Percentiles rank a stretch among this genome's conserved stretches.
These are phyloP conservation scores for Basidiobolus meristosporus DNA, from an alignment of 371 early-diverging fungal species.

Conservation along the genomic window DNA sequence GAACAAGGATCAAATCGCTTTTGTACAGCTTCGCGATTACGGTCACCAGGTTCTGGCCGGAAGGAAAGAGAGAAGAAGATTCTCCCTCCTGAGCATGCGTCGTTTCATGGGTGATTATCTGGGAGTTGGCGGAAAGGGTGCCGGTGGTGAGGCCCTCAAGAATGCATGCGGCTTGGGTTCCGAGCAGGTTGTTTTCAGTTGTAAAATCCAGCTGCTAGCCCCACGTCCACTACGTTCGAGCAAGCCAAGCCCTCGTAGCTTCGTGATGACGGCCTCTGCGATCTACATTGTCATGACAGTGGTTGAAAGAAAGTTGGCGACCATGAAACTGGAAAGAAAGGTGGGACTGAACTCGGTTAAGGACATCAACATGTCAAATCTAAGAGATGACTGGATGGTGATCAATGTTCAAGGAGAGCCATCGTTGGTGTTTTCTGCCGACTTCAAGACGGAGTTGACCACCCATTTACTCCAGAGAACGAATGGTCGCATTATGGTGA, in stretches of 20 bases:
- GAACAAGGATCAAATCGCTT: slow-evolving; percentile 79
- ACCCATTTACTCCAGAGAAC: slow-evolving; percentile 34
- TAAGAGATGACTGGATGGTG: slow-evolving; percentile 74
- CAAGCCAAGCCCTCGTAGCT: slow-evolving; percentile 49
- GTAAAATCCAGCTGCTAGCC: slow-evolving; percentile 38
- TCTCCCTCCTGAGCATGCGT: slow-evolving; percentile 65
- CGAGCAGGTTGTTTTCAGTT: slow-evolving; percentile 46
- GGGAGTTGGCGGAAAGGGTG: slow-evolving; percentile 38
- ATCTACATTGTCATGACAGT: slow-evolving; percentile 34
- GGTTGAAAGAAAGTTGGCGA: slow-evolving; percentile 27
- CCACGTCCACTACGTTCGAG: slow-evolving; percentile 63
- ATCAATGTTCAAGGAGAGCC: slow-evolving; percentile 30
- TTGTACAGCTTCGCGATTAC: slow-evolving; percentile 78
- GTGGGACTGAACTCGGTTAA: slow-evolving; percentile 25
- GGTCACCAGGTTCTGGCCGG: slow-evolving; percentile 78
- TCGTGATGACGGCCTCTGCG: slow-evolving; percentile 42
- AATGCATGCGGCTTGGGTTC: slow-evolving; percentile 29
- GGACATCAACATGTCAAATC: slow-evolving; percentile 34
- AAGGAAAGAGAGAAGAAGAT: slow-evolving; percentile 81
- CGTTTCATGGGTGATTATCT: slow-evolving; percentile 87
- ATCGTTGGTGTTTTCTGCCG: slow-evolving; percentile 14
- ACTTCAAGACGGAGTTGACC: slow-evolving; percentile 75
- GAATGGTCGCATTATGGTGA: slow-evolving; percentile 29
- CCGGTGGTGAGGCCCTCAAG: slow-evolving; percentile 41
- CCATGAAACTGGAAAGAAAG: slow-evolving; percentile 24